Evolutionary conservation across 768 basidiomycete species (phyloP).

Genomic region (Amanita phalloides): DNA sequence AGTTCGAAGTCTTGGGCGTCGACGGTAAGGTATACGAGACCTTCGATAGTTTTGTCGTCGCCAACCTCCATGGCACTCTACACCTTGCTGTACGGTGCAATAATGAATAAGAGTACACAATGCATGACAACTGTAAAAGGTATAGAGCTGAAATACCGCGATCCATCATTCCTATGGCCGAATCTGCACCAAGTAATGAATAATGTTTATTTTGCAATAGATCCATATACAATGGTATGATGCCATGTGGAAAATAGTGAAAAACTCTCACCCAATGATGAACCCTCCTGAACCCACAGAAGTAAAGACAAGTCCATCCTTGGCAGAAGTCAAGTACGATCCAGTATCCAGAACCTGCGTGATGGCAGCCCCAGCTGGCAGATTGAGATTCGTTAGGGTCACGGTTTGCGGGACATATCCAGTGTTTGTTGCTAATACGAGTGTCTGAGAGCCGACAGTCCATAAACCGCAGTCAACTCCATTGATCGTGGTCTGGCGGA

Average conservation of each 20-base stretch:
- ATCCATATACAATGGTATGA: background rate
- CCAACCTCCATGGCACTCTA: too few species aligned
- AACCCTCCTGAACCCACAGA: slow-evolving; percentile 31
- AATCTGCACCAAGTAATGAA: too few species aligned
- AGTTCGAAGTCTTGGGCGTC: too few species aligned
- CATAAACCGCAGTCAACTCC: slow-evolving; percentile 43
- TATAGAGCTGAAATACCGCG: too few species aligned
- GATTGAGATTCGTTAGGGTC: slow-evolving; percentile 18
- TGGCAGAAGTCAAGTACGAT: slow-evolving; percentile 14
- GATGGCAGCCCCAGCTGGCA: slow-evolving; percentile 8
- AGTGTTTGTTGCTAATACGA: slow-evolving; percentile 43
- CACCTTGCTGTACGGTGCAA: too few species aligned
- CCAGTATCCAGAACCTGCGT: slow-evolving; percentile 28
- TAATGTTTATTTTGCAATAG: background rate
- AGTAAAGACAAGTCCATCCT: slow-evolving; percentile 22
- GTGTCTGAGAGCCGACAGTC: slow-evolving; percentile 27
- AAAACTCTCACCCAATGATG: slow-evolving; percentile 17
- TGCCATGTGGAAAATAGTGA: background rate
- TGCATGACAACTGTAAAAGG: too few species aligned
- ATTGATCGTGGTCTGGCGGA: slow-evolving; percentile 26
- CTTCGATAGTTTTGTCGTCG: too few species aligned
- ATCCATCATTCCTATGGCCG: too few species aligned
- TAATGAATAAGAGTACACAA: too few species aligned
- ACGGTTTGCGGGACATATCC: slow-evolving; percentile 27
- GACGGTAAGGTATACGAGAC: too few species aligned